Evolutionary conservation across 2,329 filamentous ascomycete genomes (phyloP).

Genomic region (Fusarium brachygibbosum): DNA sequence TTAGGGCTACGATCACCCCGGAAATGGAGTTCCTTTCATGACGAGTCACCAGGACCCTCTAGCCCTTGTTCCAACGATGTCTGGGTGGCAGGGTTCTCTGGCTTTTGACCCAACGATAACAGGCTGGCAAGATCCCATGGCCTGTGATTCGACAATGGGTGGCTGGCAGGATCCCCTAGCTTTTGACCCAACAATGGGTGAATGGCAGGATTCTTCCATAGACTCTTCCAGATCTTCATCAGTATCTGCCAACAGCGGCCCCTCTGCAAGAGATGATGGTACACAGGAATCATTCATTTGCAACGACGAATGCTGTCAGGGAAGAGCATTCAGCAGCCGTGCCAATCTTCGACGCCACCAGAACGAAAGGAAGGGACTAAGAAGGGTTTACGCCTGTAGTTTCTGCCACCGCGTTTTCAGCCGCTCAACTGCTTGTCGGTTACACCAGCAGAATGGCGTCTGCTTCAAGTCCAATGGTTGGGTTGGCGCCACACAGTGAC

Average conservation of each 20-base stretch:
- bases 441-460: constrained; percentile 9
- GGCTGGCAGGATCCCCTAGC: background rate
- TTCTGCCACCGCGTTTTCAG: constrained; percentile 7
- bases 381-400: constrained; percentile 5
- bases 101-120: background rate
- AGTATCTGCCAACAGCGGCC: background rate
- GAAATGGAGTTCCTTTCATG: background rate
- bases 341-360: constrained; percentile 12
- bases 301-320: constrained; percentile 9
- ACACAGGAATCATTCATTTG: background rate
- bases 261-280: background rate
- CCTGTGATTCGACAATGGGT: background rate
- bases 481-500: background rate
- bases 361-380: constrained; percentile 4
- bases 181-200: background rate
- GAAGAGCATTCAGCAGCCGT: constrained; percentile 10
- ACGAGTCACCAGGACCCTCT: background rate
- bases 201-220: background rate
- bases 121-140: background rate
- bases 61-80: background rate
- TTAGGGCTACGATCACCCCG: background rate
- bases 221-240: constrained; percentile 3
- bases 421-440: constrained; percentile 7
- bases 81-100: background rate
- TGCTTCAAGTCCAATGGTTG: constrained; percentile 4